Evolutionary conservation across 2,329 filamentous ascomycete species (phyloP).

Genomic region (Talaromyces albobiverticillius): DNA sequence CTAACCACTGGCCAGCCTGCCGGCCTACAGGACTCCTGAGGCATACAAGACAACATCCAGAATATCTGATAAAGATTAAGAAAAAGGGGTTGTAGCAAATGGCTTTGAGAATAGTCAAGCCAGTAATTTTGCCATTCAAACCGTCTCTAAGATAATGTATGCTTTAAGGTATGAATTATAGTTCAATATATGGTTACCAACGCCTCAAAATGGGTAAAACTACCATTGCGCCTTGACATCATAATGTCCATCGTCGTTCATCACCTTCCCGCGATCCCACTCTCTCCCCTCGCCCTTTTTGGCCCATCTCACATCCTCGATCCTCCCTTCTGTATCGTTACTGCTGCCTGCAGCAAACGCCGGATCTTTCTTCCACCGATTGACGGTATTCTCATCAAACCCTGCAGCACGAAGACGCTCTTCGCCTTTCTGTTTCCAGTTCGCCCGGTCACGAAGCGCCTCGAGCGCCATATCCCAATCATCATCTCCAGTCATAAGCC

Average conservation of each 20-base stretch:
- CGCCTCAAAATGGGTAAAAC: background rate
- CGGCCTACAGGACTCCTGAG: too few species aligned
- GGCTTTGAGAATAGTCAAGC: too few species aligned
- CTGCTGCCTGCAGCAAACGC: slow-evolving; percentile 49
- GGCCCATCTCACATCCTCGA: slow-evolving; percentile 71
- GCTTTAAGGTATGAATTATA: too few species aligned
- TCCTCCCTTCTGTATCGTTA: slow-evolving; percentile 45
- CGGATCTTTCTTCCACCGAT: slow-evolving; percentile 65
- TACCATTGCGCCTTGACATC: slow-evolving; percentile 51
- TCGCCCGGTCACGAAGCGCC: slow-evolving; percentile 72
- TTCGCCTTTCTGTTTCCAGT: slow-evolving; percentile 72
- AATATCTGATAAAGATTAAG: too few species aligned
- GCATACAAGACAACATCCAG: too few species aligned
- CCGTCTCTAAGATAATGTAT: too few species aligned
- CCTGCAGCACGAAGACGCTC: slow-evolving; percentile 74
- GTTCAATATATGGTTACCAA: too few species aligned
- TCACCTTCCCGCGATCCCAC: slow-evolving; percentile 64
- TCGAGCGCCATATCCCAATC: slow-evolving; percentile 81
- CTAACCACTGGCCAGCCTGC: too few species aligned
- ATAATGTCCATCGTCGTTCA: slow-evolving; percentile 55
- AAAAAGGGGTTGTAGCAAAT: too few species aligned
- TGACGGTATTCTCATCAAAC: slow-evolving; percentile 72
- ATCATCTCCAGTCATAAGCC: slow-evolving; percentile 58
- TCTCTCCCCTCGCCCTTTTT: slow-evolving; percentile 66
- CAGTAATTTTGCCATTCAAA: too few species aligned